Evolutionary conservation across 2,329 filamentous ascomycete species (phyloP), one percentile per base, ranked within the genome.

Genomic region (Calonectria crousiana): DNA sequence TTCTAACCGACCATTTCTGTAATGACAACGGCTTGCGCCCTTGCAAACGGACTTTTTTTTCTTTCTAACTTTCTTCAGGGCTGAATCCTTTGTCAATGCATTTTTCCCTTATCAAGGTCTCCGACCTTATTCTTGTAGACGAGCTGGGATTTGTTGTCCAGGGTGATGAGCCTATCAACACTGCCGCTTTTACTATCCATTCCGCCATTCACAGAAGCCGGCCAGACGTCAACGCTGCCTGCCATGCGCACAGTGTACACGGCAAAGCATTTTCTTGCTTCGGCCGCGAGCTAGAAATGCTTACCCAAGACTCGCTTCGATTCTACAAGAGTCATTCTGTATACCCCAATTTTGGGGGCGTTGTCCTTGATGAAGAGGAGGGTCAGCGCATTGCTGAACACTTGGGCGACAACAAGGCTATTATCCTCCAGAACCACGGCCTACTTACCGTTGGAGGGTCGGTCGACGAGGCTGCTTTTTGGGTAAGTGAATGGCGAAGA

Each of bases 251-350:
- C 82, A 90, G 89, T n/a, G 87, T 87, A 49, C 88, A 89, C 18
- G 93, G 93, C 0, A 91, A 93, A 58, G 93, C 93, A 1, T 95
- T 92, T 92, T 90, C 89, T 67, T 87, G 88, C 2, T 95, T 95
- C 80, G 92, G 88, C 2, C 87, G 85, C 32, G 90, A 89, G 2
- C 85, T 95, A 23, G 93, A 94, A 74, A 95, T 95, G 92, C 85
- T 95, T 69, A 93, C 90, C 67, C 93, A 92, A 84, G 93, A 92
- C 82, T 89, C 92, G 3, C 90, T 90, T 78, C 91, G 91, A 76
- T 89, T 95, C 75, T 90, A 93, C 82, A 88, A 53, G 18, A 1
- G 4, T 4, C 60, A 64, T 18, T 26, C 60, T 4, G 60, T 64
- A 3, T 64, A 64, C 6, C 18, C 38, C 5, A 13, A 64, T 18